Conservation (phyloP, 768 basidiomycete species). For the Amyloporia xantha region DNA sequence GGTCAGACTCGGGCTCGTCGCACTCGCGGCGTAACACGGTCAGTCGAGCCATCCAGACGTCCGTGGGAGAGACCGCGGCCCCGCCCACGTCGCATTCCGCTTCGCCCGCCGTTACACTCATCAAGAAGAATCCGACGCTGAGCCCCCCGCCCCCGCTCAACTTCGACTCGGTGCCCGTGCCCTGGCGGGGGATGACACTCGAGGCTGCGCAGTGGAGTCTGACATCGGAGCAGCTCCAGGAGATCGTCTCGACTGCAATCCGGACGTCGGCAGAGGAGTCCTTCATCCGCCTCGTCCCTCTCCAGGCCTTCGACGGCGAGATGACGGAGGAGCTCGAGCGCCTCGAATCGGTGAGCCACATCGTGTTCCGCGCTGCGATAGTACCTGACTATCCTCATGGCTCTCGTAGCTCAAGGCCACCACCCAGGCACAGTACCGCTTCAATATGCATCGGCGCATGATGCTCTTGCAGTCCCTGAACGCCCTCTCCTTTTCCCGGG, state of each 20-base stretch:
- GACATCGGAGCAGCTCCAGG: constrained; percentile 50
- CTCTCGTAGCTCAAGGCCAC: constrained; percentile 35
- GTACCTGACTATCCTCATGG: background rate
- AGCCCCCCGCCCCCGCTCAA: constrained; percentile 43
- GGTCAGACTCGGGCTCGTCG: constrained; percentile 5
- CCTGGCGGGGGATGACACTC: constrained; percentile 62
- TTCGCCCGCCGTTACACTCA: constrained; percentile 13
- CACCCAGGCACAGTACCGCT: constrained; percentile 62
- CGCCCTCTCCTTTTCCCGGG: constrained; percentile 35
- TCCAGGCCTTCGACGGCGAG: constrained; percentile 52
- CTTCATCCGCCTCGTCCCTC: constrained; percentile 62
- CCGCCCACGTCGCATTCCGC: constrained; percentile 11
- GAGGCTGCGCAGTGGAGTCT: constrained; percentile 64
- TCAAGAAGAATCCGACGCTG: constrained; percentile 28
- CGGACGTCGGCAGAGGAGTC: constrained; percentile 61
- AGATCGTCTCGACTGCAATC: constrained; percentile 67
- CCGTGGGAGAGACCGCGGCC: constrained; percentile 1
- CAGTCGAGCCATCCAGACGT: constrained; percentile 11
- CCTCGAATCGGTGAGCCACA: constrained; percentile 31
- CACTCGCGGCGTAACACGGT: constrained; percentile 1
- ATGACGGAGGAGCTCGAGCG: constrained; percentile 55
- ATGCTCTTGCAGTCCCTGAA: constrained; percentile 69
- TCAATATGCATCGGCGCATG: constrained; percentile 56
- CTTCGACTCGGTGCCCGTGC: constrained; percentile 51
- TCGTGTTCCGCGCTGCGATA: background rate